These are phyloP conservation scores for Henckelia pumila DNA, from an alignment of 257 asterid genomes.

Conservation along the genomic window DNA sequence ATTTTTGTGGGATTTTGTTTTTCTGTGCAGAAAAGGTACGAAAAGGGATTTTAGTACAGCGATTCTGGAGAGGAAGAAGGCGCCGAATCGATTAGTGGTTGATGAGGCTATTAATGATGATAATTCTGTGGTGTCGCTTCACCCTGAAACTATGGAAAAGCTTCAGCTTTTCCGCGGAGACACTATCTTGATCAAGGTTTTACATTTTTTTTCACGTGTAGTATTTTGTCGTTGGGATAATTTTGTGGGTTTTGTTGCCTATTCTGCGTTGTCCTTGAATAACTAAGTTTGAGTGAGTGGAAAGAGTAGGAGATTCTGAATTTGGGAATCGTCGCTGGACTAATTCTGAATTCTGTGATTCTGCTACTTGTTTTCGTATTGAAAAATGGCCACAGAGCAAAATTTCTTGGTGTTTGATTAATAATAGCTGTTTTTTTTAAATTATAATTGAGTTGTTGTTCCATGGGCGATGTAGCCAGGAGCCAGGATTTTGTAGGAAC, in stretches of 20 bases:
- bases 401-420: neutral
- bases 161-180: slow-evolving; percentile 39
- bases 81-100: slow-evolving; percentile 31
- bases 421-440: neutral
- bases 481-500: neutral
- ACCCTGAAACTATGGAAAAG: slow-evolving; percentile 37
- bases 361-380: neutral
- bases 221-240: neutral
- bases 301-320: too few species aligned
- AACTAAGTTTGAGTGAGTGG: too few species aligned
- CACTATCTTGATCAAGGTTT: slow-evolving; percentile 35
- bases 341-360: neutral
- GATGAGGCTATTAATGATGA: slow-evolving; percentile 36
- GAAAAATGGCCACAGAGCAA: neutral
- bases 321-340: too few species aligned
- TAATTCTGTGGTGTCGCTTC: slow-evolving; percentile 36
- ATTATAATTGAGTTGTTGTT: neutral
- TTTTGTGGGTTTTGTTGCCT: too few species aligned
- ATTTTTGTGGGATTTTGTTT: neutral
- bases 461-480: neutral
- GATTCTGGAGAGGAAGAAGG: slow-evolving; percentile 35
- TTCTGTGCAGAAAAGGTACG: neutral
- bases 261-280: too few species aligned
- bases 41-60: slow-evolving; percentile 13
- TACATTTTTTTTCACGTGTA: too few species aligned